A percentile compares a stretch with the other conserved stretches of the same genome.
phyloP scores from a whole-genome alignment of 352 stramenopile species.

The Globisporangium alternatum region DNA sequence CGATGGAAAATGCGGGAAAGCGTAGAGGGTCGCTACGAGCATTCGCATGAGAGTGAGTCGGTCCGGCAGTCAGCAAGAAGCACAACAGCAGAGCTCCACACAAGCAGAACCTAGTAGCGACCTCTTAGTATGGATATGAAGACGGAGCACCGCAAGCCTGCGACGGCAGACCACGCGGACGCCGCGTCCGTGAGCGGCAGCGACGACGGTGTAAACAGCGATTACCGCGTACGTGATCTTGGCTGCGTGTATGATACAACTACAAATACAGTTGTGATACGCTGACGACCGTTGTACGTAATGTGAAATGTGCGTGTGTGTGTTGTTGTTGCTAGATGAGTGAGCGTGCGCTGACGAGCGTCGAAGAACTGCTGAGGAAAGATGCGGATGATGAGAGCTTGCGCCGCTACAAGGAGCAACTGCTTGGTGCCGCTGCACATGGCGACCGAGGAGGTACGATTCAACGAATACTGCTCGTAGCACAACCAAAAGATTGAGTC shows the following conservation, averaged over 20 bases:
- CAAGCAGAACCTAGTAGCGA: background rate
- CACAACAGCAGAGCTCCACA: background rate
- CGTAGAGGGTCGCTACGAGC: background rate
- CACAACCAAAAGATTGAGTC: background rate
- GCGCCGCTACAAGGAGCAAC: slow-evolving; percentile 80
- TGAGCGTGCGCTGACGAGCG: slow-evolving; percentile 47
- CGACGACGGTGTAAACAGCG: slow-evolving; percentile 25
- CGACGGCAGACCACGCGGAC: slow-evolving; percentile 18
- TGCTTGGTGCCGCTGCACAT: slow-evolving; percentile 71
- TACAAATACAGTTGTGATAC: too few relatives aligned
- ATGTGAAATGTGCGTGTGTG: background rate
- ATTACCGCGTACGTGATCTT: slow-evolving; percentile 42
- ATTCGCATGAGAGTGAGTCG: background rate
- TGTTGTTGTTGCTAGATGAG: slow-evolving; percentile 45
- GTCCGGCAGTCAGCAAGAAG: background rate
- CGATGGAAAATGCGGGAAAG: slow-evolving; percentile 3
- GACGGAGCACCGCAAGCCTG: background rate
- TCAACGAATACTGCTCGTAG: background rate
- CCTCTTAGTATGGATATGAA: background rate
- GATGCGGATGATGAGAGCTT: slow-evolving; percentile 85
- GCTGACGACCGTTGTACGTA: background rate
- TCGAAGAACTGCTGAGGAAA: slow-evolving; percentile 72
- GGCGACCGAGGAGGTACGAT: slow-evolving; percentile 72
- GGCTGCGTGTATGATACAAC: background rate
- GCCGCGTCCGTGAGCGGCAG: slow-evolving; percentile 30